These are phyloP conservation scores for Chrysosporium queenslandicum DNA, from an alignment of 2,329 filamentous ascomycete species.

Conservation along the genomic window DNA sequence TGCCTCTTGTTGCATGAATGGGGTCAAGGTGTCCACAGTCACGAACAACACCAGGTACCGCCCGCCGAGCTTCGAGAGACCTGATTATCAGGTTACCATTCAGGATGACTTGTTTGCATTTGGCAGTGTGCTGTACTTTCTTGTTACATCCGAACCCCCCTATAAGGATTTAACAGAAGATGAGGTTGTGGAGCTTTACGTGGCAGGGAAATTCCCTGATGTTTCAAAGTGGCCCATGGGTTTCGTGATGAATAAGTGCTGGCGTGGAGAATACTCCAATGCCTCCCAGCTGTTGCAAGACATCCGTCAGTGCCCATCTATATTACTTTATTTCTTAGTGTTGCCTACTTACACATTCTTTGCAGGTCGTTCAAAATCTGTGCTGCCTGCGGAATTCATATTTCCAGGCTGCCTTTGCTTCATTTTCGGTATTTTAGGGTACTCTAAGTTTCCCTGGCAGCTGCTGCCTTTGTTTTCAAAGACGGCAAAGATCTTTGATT, in stretches of 20 bases:
- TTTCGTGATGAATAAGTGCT: constrained; percentile 9
- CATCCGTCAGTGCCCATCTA: constrained; percentile 6
- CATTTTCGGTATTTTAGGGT: too few species aligned
- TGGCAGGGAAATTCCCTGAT: constrained; percentile 5
- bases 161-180: constrained; percentile 8
- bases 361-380: too few species aligned
- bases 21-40: constrained; percentile 3
- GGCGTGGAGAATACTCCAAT: constrained; percentile 12
- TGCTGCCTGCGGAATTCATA: too few species aligned
- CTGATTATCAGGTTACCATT: not conserved
- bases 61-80: constrained; percentile 3
- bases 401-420: too few species aligned
- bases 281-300: constrained; percentile 8
- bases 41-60: constrained; percentile 3
- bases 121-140: constrained; percentile 8
- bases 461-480: too few species aligned
- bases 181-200: constrained; percentile 9
- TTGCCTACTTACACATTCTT: too few species aligned
- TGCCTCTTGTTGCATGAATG: constrained; percentile 7
- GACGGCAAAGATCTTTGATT: too few species aligned
- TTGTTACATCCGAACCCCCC: constrained; percentile 5
- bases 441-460: too few species aligned
- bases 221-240: constrained; percentile 4
- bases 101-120: constrained; percentile 12
- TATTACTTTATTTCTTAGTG: too few species aligned